Evolutionary conservation across 106 monocot genomes (phyloP), one percentile per base, ranked within the genome.

Genomic region (Hemerocallis citrina): DNA sequence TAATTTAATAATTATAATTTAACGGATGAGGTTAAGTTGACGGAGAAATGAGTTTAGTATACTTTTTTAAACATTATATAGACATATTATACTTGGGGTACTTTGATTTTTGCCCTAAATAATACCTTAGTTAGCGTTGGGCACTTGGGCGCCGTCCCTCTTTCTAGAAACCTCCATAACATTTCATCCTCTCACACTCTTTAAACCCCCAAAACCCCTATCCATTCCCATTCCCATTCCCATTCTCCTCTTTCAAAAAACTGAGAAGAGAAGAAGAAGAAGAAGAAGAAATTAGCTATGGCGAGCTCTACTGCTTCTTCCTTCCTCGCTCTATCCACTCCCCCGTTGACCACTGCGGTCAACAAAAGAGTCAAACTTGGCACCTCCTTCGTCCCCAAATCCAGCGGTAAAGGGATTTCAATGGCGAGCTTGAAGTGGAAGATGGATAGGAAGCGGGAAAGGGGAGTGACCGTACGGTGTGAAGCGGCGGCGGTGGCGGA

Each of bases 401-500:
- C 73, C 0, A 2, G 36, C 0, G 50, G 72, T 43, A 69, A 41
- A 23, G n/a, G 68, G 31, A 21, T 44, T 0, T n/a, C 41, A 42
- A 28, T 17, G 7, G 34, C 74, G 49, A 76, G 68, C 14, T 40
- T 89, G 48, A 80, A 74, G 55, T 95, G 85, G 80, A 74, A 64
- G 63, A 0, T 48, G 46, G 74, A 59, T 47, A 77, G 42, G 46
- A 74, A 41, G 69, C 77, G 73, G 60, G 79, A 50, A 52, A 59
- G 68, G 6, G 41, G 72, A 28, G 15, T 77, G 68, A 67, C 48
- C 8, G 81, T 87, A 38, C 75, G 81, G 58, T 91, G 96, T 52
- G 89, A 90, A 5, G 81, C 84, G 4, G 96, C 77, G 9, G 81
- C 87, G 13, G 91, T 81, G 7, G 96, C 87, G 76, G 84, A 90